Evolutionary conservation across 1,284 basidiomycete species (phyloP).

Genomic region (Volvariella surrecta): DNA sequence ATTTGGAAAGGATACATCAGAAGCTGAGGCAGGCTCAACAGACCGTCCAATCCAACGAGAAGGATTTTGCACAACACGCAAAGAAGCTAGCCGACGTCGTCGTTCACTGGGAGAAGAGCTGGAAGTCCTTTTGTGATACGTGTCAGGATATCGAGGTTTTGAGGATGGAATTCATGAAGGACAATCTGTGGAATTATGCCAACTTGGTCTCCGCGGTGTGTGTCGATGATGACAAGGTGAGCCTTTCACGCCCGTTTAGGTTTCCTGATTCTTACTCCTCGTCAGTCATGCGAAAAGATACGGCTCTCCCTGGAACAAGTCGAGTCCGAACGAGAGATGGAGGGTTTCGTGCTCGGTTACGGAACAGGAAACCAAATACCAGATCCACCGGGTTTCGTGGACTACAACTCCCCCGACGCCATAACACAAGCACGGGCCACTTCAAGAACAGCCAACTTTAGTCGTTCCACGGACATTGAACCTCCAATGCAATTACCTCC

Average conservation of each 20-base stretch:
- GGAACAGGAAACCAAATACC: conserved; percentile 82
- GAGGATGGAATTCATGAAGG: conserved; percentile 88
- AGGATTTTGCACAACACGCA: conserved; percentile 87
- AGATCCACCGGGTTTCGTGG: conserved; percentile 76
- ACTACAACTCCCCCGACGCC: conserved; percentile 60
- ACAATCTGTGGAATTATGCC: conserved; percentile 93
- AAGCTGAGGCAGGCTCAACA: conserved; percentile 88
- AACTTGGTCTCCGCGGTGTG: conserved; percentile 95
- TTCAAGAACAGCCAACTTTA: conserved; percentile 49
- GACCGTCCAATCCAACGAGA: conserved; percentile 84
- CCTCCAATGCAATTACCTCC: conserved; percentile 19
- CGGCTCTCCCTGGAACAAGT: conserved; percentile 77
- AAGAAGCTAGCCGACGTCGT: conserved; percentile 76
- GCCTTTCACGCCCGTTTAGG: conserved; percentile 19
- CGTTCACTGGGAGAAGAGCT: conserved; percentile 87
- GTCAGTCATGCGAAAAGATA: conserved; percentile 82
- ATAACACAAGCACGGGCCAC: conserved; percentile 45
- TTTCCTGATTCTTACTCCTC: conserved; percentile 5
- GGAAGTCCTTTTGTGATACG: conserved; percentile 90
- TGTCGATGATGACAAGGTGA: conserved; percentile 91
- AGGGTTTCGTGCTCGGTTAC: conserved; percentile 78
- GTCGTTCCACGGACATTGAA: conserved; percentile 46
- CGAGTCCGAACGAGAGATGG: conserved; percentile 77
- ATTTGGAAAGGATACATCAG: conserved; percentile 83
- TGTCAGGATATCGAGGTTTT: conserved; percentile 97